Conservation (phyloP, 2,329 filamentous ascomycete genomes). For the Xylaria polymorpha region DNA sequence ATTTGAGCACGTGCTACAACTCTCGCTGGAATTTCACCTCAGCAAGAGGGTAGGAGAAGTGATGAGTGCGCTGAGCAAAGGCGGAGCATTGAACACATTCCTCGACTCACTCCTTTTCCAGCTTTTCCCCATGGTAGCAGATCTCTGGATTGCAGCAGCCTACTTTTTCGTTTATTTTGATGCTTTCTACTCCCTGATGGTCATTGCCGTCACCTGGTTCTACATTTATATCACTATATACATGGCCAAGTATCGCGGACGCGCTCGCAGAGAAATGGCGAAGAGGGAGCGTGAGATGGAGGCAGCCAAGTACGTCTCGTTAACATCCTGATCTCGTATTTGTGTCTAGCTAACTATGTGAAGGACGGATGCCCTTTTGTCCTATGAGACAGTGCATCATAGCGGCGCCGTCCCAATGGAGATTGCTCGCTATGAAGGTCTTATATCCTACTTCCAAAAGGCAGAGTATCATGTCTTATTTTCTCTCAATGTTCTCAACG, state of each 20-base stretch:
- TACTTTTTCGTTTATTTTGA: conserved; percentile 85
- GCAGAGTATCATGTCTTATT: conserved; percentile 81
- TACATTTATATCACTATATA: conserved; percentile 97
- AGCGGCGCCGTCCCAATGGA: conserved; percentile 87
- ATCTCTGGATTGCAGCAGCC: conserved; percentile 83
- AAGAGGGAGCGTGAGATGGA: conserved; percentile 95
- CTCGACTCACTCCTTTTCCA: conserved; percentile 96
- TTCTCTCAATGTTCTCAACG: conserved; percentile 82
- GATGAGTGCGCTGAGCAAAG: conserved; percentile 94
- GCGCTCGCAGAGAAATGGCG: conserved; percentile 91
- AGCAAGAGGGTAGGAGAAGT: conserved; percentile 97
- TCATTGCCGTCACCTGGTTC: conserved; percentile 89
- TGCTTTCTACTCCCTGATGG: conserved; percentile 87
- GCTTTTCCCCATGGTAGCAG: conserved; percentile 92
- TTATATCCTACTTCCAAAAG: conserved; percentile 75
- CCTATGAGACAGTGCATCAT: conserved; percentile 93
- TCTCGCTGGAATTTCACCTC: conserved; percentile 95
- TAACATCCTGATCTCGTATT: background rate
- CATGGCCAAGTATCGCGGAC: conserved; percentile 91
- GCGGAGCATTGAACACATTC: conserved; percentile 94
- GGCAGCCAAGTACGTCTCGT: conserved; percentile 81
- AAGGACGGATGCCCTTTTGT: conserved; percentile 83
- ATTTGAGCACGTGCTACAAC: conserved; percentile 94
- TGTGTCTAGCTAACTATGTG: background rate
- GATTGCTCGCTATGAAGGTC: conserved; percentile 75